Evolutionary conservation across 305 asterid genomes (phyloP), one percentile per base, ranked within the genome.

Genomic region (Fraxinus xanthoxyloides): DNA sequence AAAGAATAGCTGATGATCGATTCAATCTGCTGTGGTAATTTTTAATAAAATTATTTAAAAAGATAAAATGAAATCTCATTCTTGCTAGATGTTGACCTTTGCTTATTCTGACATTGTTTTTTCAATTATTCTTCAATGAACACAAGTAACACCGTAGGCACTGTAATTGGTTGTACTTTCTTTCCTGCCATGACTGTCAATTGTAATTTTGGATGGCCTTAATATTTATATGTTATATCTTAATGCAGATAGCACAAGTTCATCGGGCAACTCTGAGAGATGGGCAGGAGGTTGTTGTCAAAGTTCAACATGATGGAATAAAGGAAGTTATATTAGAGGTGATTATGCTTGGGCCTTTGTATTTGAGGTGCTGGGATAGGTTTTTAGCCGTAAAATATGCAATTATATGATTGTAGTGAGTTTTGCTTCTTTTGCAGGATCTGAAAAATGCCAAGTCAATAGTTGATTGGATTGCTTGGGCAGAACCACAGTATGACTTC

Each of bases 391-490:
- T 59, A 77, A 63, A 77, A 51, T 81, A 75, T 30, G 17, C 78
- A 3, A 32, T 61, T 80, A 75, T 79, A 67, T 83, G 46, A 28
- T 82, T 85, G 43, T 80, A 35, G 65, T 77, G 73, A 83, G 40
- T 81, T 65, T 82, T 26, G 28, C 54, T 48, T 61, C 75, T 34
- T 86, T 84, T 82, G 38, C 93, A 96, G 98, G 99, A 96, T 87
- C 88, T 96, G 89, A 96, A 92, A 85, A 94, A 94, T 86, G 98
- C 98, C 13, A 96, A 94, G 90, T 88, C 97, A 65, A 87, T 96
- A 82, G 95, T 94, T 84, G 99, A 96, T 87, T 96, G 98, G 99
- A 90, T 96, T 85, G 99, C 99, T 72, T 96, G 99, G 99, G 99
- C 98, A 28, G 99, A 96, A 89, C 98, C 99, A 43, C 99, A 96